Base-by-base conservation (phyloP, 2,329 filamentous ascomycete species). In the Triangularia verruculosa region DNA sequence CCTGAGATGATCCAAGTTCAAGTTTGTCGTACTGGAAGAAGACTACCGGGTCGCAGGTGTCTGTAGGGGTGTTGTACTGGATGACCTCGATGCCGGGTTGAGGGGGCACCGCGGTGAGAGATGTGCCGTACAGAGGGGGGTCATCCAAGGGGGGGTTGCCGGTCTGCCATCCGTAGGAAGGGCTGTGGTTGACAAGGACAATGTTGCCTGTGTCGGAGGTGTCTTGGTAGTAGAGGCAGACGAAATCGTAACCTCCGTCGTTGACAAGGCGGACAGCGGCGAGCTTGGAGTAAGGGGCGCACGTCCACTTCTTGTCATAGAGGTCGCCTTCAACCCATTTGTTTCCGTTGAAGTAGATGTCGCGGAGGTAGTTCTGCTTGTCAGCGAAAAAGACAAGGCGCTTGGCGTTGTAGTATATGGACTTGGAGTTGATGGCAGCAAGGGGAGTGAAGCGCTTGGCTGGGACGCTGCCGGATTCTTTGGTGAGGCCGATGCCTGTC, bases 391-490 rank as follows among this genome's bases (percentile, higher is more conserved):
- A 61, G 17, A 61, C 47, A 11, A 20, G 51, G 43, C 43, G 57
- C 32, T 61, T 17, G 11, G 27, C 20, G 47, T 61, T 54, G 51
- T 61, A 54, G 7, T 54, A 24, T 5, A 24, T 28, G 22, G 25
- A 25, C 22, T 24, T 27, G 28, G 27, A 56, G 11, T 43, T 15
- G 25, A 43, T 30, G 9, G 59, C 47, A 13, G 59, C 59, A 5
- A 61, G 15, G 15, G 59, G 59, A 13, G 59, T 61, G 59, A 61
- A 61, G 5, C 47, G 59, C 59, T 61, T 61, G 59, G 59, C 59
- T 4, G 59, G 28, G 7, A 32, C 32, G 7, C 20, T 22, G 17
- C 59, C 47, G 2, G 17, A 8, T 15, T 28, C 25, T n/a, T 32
- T 61, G 28, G 59, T 61, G 28, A 60, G 22, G 57, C 6, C 47